Conservation (phyloP, 495 filamentous ascomycete genomes). For the Penicillium cataractarum region DNA sequence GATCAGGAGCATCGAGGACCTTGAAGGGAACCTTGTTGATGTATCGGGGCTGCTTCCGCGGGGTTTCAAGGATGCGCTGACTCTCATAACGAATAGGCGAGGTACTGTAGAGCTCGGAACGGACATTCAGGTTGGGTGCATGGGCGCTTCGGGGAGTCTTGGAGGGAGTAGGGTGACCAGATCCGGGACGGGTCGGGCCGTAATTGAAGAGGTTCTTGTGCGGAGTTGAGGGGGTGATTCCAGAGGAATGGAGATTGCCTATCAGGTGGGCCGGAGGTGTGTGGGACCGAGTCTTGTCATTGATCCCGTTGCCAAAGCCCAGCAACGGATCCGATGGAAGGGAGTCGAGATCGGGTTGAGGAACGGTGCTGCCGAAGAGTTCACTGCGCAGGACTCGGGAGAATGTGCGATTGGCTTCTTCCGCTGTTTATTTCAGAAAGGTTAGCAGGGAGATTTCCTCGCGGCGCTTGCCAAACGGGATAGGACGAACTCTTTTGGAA, state of each 20-base stretch:
- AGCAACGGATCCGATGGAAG: conserved; percentile 65
- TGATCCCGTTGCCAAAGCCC: conserved; percentile 59
- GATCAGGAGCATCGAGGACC: conserved; percentile 92
- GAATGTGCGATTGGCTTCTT: conserved; percentile 92
- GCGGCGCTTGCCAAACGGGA: background rate
- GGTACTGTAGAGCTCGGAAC: conserved; percentile 89
- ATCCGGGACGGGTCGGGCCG: conserved; percentile 74
- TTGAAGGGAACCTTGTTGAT: conserved; percentile 98
- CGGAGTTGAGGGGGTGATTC: conserved; percentile 87
- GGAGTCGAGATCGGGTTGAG: conserved; percentile 72
- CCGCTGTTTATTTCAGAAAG: conserved; percentile 57
- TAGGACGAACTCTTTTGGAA: conserved; percentile 81
- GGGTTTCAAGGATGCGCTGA: conserved; percentile 88
- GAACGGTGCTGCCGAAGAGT: conserved; percentile 86
- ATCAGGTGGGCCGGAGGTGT: conserved; percentile 75
- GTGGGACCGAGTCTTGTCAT: conserved; percentile 73
- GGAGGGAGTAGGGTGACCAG: conserved; percentile 78
- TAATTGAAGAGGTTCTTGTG: conserved; percentile 98
- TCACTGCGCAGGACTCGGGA: conserved; percentile 87
- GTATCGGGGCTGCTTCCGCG: conserved; percentile 81
- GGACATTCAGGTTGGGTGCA: conserved; percentile 80
- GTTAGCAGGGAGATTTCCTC: background rate
- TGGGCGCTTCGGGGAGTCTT: conserved; percentile 87
- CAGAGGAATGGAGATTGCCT: conserved; percentile 64
- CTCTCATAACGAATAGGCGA: conserved; percentile 89